Percentiles rank a stretch among this genome's conserved stretches.
Evolutionary conservation across 2,329 filamentous ascomycete species (phyloP).

Genomic region (Ophiostoma angusticollis): DNA sequence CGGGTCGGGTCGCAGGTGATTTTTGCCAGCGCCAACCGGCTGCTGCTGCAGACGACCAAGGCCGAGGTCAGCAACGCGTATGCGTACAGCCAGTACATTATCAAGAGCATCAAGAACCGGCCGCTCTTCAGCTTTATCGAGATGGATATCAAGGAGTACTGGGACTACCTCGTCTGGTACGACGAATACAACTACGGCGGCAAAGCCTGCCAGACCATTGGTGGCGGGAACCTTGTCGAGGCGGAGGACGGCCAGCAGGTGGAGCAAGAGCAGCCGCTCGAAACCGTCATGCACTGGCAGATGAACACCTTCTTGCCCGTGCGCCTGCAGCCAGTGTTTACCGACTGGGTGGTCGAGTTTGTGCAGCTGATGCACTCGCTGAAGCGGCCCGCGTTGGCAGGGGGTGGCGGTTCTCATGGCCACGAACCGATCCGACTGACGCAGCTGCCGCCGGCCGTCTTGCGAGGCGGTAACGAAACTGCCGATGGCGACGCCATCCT

Average conservation of each 20-base stretch:
- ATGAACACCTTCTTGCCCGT: slow-evolving; percentile 76
- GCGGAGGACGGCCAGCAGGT: slow-evolving; percentile 47
- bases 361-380: slow-evolving; percentile 84
- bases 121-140: slow-evolving; percentile 96
- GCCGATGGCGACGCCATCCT: slow-evolving; percentile 50
- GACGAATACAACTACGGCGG: slow-evolving; percentile 98
- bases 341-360: slow-evolving; percentile 89
- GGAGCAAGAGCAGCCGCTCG: slow-evolving; percentile 10
- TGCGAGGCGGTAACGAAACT: slow-evolving; percentile 36
- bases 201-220: slow-evolving; percentile 74
- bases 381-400: slow-evolving; percentile 54
- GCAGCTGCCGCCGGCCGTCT: slow-evolving; percentile 32
- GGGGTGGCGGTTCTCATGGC: slow-evolving; percentile 33
- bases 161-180: slow-evolving; percentile 98
- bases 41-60: slow-evolving; percentile 92
- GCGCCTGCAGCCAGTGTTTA: slow-evolving; percentile 71
- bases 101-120: slow-evolving; percentile 93
- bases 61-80: slow-evolving; percentile 93
- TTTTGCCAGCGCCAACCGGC: slow-evolving; percentile 80
- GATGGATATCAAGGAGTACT: slow-evolving; percentile 95
- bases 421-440: slow-evolving; percentile 39
- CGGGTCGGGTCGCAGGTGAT: slow-evolving; percentile 90
- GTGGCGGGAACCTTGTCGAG: slow-evolving; percentile 33
- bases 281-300: slow-evolving; percentile 98
- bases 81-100: slow-evolving; percentile 92